phyloP scores from a whole-genome alignment of 2,329 filamentous ascomycete species.

The Teratosphaeria pseudoeucalypti region DNA sequence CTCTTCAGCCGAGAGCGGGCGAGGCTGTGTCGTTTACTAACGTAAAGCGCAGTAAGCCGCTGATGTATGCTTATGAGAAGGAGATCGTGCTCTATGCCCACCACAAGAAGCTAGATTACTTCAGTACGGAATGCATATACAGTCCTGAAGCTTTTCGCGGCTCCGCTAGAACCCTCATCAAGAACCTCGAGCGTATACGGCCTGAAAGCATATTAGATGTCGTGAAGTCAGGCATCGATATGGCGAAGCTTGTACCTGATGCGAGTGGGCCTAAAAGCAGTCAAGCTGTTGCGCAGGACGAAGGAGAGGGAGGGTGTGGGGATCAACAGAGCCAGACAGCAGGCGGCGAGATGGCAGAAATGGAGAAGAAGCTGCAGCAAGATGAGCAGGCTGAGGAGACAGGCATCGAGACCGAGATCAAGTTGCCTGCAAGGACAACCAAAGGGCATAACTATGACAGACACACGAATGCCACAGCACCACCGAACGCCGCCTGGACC shows the following conservation, averaged over 20 bases:
- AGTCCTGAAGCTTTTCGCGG: constrained; percentile 94
- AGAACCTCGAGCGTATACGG: constrained; percentile 84
- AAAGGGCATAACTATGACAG: constrained; percentile 2
- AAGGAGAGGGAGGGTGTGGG: constrained; percentile 60
- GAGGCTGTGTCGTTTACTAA: constrained; percentile 47
- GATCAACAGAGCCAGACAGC: constrained; percentile 55
- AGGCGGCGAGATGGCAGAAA: constrained; percentile 68
- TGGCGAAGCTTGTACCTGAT: constrained; percentile 72
- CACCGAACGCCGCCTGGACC: not conserved
- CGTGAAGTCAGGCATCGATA: constrained; percentile 88
- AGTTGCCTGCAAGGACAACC: constrained; percentile 11
- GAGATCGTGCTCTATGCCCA: constrained; percentile 97
- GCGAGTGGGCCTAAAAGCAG: constrained; percentile 34
- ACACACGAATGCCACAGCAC: not conserved
- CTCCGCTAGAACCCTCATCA: constrained; percentile 82
- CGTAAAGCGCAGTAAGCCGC: constrained; percentile 88
- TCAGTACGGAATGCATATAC: constrained; percentile 97
- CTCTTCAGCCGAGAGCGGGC: constrained; percentile 7
- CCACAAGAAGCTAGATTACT: constrained; percentile 94
- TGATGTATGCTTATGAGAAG: constrained; percentile 98
- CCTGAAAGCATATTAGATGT: constrained; percentile 93
- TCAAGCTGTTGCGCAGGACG: not conserved
- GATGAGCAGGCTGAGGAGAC: constrained; percentile 49
- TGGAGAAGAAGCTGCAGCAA: constrained; percentile 62
- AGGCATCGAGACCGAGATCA: constrained; percentile 56